phyloP scores from a whole-genome alignment of 2,329 filamentous ascomycete genomes.

The Ceratocystis cubensis region DNA sequence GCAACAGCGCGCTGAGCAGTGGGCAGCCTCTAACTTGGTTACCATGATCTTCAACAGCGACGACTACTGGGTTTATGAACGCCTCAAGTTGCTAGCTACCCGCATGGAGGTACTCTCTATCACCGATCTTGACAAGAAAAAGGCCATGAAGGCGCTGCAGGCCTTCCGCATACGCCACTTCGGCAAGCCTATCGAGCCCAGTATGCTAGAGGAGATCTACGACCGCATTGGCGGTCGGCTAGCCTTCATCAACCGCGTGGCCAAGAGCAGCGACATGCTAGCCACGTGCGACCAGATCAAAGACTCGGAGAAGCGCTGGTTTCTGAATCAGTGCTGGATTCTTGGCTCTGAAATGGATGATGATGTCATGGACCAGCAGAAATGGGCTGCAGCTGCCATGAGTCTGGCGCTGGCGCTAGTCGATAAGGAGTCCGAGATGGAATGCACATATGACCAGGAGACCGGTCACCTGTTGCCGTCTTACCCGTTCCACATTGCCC shows the following conservation, averaged over 20 bases:
- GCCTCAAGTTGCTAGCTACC: conserved; percentile 80
- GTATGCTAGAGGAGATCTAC: conserved; percentile 65
- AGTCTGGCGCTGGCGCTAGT: conserved; percentile 82
- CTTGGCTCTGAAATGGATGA: conserved; percentile 71
- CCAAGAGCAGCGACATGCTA: conserved; percentile 74
- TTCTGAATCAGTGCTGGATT: conserved; percentile 64
- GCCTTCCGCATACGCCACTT: conserved; percentile 75
- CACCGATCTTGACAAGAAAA: conserved; percentile 63
- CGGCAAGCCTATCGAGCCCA: conserved; percentile 42
- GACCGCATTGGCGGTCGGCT: conserved; percentile 75
- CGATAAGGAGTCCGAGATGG: conserved; percentile 58
- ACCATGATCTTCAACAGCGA: conserved; percentile 93
- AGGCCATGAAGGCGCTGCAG: conserved; percentile 63
- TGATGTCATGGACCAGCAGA: conserved; percentile 96
- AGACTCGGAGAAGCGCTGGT: conserved; percentile 60
- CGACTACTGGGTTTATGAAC: conserved; percentile 97
- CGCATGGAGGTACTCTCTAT: conserved; percentile 90
- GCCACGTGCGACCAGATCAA: conserved; percentile 59
- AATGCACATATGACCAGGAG: conserved; percentile 52
- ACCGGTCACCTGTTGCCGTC: conserved; percentile 65
- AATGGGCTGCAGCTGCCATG: conserved; percentile 90
- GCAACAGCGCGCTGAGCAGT: conserved; percentile 90
- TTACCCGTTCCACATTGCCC: conserved; percentile 67
- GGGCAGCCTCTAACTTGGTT: conserved; percentile 82
- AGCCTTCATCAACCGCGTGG: conserved; percentile 78